These are phyloP conservation scores for Trichoderma koningiopsis DNA, from an alignment of 2,329 filamentous ascomycete genomes.

Conservation along the genomic window DNA sequence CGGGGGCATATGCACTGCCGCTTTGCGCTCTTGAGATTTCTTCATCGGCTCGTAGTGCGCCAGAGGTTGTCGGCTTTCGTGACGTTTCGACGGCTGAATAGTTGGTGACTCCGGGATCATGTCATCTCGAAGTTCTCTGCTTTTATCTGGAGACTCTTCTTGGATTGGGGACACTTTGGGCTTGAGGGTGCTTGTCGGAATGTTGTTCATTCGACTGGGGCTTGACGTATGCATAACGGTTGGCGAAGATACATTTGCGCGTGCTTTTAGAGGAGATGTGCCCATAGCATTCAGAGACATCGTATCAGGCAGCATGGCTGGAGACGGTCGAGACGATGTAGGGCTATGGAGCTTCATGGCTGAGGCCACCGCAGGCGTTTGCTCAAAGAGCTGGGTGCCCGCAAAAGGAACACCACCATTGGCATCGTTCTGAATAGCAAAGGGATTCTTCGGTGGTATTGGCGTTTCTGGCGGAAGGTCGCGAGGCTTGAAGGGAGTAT, in stretches of 20 bases:
- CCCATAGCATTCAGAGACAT: slow-evolving; percentile 50
- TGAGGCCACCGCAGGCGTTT: slow-evolving; percentile 58
- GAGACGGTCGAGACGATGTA: slow-evolving; percentile 61
- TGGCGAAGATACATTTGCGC: slow-evolving; percentile 51
- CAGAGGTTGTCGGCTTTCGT: slow-evolving; percentile 39
- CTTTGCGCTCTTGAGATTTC: slow-evolving; percentile 48
- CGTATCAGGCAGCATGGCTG: slow-evolving; percentile 48
- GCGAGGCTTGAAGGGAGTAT: slow-evolving; percentile 38
- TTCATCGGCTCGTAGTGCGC: slow-evolving; percentile 50
- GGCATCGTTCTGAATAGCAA: slow-evolving; percentile 42
- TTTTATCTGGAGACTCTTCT: slow-evolving; percentile 35
- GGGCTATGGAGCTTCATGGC: slow-evolving; percentile 54
- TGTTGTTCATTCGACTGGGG: slow-evolving; percentile 40
- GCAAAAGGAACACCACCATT: slow-evolving; percentile 42
- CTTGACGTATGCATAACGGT: slow-evolving; percentile 46
- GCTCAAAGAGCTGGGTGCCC: slow-evolving; percentile 55
- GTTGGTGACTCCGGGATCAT: slow-evolving; percentile 44
- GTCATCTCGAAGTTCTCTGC: slow-evolving; percentile 35
- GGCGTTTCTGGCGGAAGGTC: slow-evolving; percentile 52
- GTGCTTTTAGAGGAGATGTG: slow-evolving; percentile 54
- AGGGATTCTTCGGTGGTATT: slow-evolving; percentile 51
- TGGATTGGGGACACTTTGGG: slow-evolving; percentile 27
- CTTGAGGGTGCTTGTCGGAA: slow-evolving; percentile 35
- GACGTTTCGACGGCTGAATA: slow-evolving; percentile 31
- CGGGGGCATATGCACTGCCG: slow-evolving; percentile 32